These are phyloP conservation scores for Chlorella ohadii DNA, from an alignment of 139 green algal genomes.

Conservation along the genomic window DNA sequence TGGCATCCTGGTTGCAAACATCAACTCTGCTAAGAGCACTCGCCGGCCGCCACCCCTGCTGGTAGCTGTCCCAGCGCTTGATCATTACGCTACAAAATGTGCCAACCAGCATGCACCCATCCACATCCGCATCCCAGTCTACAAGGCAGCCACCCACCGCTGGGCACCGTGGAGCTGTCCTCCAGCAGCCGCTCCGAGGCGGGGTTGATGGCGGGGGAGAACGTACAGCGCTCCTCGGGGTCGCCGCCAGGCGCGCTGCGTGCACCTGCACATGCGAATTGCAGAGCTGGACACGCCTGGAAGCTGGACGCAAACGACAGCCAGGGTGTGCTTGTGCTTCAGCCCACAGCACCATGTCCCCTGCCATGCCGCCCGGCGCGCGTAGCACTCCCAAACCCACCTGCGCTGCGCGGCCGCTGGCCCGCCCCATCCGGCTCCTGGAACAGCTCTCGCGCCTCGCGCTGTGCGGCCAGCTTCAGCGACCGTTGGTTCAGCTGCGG, in stretches of 20 bases:
- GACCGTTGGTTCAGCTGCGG: constrained; percentile 46
- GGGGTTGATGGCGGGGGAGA: constrained; percentile 47
- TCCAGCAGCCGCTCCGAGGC: constrained; percentile 53
- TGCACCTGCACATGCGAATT: background rate
- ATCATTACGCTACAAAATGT: too few species aligned
- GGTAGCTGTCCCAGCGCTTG: too few species aligned
- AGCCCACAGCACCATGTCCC: too few species aligned
- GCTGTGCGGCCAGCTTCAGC: constrained; percentile 33
- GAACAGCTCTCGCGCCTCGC: constrained; percentile 29
- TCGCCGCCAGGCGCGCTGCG: background rate
- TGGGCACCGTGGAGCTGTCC: constrained; percentile 43
- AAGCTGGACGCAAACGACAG: too few species aligned
- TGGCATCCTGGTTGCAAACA: too few species aligned
- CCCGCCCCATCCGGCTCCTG: background rate
- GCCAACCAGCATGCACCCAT: too few species aligned
- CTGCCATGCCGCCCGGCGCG: too few species aligned
- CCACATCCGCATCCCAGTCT: too few species aligned
- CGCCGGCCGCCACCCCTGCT: too few species aligned
- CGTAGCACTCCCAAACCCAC: background rate
- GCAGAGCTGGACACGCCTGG: too few species aligned
- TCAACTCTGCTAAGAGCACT: too few species aligned
- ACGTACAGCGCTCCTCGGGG: constrained; percentile 25
- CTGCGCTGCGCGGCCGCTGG: background rate
- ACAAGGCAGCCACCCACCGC: background rate
- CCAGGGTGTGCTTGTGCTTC: too few species aligned